Conservation (phyloP, 768 basidiomycete genomes). For the Pholiota conissans region DNA sequence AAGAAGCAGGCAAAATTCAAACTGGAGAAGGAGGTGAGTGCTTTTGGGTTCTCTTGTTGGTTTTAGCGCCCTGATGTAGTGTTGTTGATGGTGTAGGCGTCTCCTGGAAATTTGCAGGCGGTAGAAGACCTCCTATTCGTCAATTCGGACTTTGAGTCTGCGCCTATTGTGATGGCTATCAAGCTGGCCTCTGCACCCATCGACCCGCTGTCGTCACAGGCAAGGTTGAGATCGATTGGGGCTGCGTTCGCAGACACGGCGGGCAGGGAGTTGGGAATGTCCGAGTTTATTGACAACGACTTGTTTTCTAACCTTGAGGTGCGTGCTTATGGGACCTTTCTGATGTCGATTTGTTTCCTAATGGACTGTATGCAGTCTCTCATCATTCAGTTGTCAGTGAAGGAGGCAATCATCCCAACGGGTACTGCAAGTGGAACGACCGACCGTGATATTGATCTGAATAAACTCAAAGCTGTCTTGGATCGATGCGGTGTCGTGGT, state of each 20-base stretch:
- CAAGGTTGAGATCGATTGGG: slow-evolving; percentile 74
- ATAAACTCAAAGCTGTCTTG: slow-evolving; percentile 81
- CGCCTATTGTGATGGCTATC: slow-evolving; percentile 89
- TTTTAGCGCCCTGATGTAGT: neutral
- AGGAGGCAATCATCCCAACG: slow-evolving; percentile 85
- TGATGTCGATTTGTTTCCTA: neutral
- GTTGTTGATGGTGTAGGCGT: slow-evolving; percentile 37
- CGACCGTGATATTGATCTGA: slow-evolving; percentile 84
- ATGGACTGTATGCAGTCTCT: slow-evolving; percentile 66
- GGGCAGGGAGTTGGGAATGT: slow-evolving; percentile 79
- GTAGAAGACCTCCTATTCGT: slow-evolving; percentile 86
- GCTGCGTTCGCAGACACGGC: slow-evolving; percentile 93
- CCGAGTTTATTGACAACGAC: slow-evolving; percentile 94
- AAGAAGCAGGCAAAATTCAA: slow-evolving; percentile 78
- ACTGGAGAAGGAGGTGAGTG: slow-evolving; percentile 74
- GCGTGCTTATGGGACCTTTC: slow-evolving; percentile 8
- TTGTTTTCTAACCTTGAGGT: slow-evolving; percentile 96
- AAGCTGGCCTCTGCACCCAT: slow-evolving; percentile 63
- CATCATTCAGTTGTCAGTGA: slow-evolving; percentile 94
- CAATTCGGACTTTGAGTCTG: slow-evolving; percentile 74
- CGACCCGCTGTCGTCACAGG: slow-evolving; percentile 31
- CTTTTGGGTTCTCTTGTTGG: neutral
- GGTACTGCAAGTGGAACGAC: slow-evolving; percentile 73
- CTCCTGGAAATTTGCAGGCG: slow-evolving; percentile 65
- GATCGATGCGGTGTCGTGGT: slow-evolving; percentile 91